Evolutionary conservation across 495 filamentous ascomycete species (phyloP), one percentile per base, ranked within the genome.

Genomic region (Aspergillus coremiiformis): DNA sequence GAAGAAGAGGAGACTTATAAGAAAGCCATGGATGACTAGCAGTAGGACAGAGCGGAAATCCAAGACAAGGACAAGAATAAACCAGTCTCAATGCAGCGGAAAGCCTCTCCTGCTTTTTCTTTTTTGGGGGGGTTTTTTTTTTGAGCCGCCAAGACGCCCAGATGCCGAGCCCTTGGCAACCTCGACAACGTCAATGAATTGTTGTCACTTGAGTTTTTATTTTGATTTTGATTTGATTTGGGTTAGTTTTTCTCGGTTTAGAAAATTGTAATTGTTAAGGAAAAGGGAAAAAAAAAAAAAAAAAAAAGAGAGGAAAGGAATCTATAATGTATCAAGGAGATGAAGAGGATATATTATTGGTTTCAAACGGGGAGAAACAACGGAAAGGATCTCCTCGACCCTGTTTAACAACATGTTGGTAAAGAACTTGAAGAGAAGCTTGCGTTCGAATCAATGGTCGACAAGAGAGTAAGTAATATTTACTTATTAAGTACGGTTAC

Each of bases 101-200:
- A 60, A 58, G 61, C 53, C 56, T 47, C 41, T 51, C 27, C 55
- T 53, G 52, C 57, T 59, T 43, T 57, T 58, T 53, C 56, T 63
- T 66, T 62, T n/a, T n/a, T n/a, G n/a, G n/a, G n/a, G n/a, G n/a
- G n/a, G n/a, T n/a, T n/a, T n/a, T n/a, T n/a, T n/a, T 54, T 41
- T 17, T 48, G 55, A 21, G 61, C 60, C 62, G 70, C 70, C 70
- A 73, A 73, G 70, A 52, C 61, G 70, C 70, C 68, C 64, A 71
- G 70, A 60, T 66, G 68, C 70, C 68, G 67, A 72, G 68, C 59
- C 61, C 70, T 73, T 70, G 68, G 70, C 67, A 66, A 66, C 24
- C 24, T 27, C 44, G 39, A 33, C 47, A 49, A 57, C 39, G 50
- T 50, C 47, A 45, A 47, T 44, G 30, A 33, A 45, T 17, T 39